Percentiles rank a stretch among this genome's conserved stretches.
Conservation (phyloP, 257 asterid species). For the Scutellaria barbata region DNA sequence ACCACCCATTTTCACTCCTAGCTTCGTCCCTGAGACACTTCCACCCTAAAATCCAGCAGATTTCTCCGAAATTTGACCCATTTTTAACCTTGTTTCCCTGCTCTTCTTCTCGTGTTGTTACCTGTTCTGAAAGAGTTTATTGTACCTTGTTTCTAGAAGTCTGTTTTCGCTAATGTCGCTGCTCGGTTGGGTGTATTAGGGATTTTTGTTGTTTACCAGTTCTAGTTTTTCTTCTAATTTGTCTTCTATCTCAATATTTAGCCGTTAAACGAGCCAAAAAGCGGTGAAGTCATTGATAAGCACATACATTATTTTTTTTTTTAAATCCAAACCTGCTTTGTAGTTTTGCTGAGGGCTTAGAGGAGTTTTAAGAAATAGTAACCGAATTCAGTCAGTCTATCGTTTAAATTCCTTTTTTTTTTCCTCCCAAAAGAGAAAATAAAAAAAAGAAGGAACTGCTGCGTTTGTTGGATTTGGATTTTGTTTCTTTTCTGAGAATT, state of each 20-base stretch:
- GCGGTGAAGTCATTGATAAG: conserved; percentile 25
- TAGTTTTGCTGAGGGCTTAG: background rate
- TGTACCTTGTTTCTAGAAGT: conserved; percentile 6
- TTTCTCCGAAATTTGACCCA: background rate
- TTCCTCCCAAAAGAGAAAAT: background rate
- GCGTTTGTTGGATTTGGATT: background rate
- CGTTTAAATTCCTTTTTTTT: background rate
- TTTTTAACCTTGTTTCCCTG: background rate
- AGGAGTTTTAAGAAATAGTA: too few relatives aligned
- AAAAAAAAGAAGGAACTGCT: background rate
- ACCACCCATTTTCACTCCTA: background rate
- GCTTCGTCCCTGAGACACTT: conserved; percentile 10
- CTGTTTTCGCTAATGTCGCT: conserved; percentile 27
- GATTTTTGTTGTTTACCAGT: conserved; percentile 15
- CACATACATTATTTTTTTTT: background rate
- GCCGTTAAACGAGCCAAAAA: conserved; percentile 31
- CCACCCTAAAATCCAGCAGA: conserved; percentile 10
- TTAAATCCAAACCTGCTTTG: conserved; percentile 3
- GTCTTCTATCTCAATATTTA: conserved; percentile 24
- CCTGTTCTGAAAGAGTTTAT: background rate
- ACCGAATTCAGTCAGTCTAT: too few relatives aligned
- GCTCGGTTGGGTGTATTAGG: conserved; percentile 6
- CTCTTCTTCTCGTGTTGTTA: background rate
- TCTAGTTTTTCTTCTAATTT: conserved; percentile 19
- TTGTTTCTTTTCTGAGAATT: background rate